Conservation (phyloP, 1,284 basidiomycete genomes). For the Pascua guehoae region DNA sequence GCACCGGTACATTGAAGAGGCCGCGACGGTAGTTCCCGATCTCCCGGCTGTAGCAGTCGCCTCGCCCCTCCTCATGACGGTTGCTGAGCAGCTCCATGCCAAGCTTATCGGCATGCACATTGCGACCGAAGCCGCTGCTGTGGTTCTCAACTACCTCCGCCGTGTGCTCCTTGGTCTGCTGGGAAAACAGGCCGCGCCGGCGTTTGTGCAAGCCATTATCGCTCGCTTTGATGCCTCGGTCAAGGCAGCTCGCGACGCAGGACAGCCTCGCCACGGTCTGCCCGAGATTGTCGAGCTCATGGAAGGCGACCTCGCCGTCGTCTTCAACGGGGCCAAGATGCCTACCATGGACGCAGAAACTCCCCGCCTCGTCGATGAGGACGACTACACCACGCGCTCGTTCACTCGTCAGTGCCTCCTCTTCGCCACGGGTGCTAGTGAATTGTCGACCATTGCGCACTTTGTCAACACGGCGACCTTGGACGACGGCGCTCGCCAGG, state of each 20-base stretch:
- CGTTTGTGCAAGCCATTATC: conserved; percentile 28
- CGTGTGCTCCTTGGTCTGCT: conserved; percentile 60
- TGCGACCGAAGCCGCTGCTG: conserved; percentile 60
- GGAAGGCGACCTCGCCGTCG: conserved; percentile 59
- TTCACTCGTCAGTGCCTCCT: conserved; percentile 12
- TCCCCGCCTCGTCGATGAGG: conserved; percentile 16
- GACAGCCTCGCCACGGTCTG: conserved; percentile 48
- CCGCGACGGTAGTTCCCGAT: conserved; percentile 42
- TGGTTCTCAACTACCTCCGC: conserved; percentile 62
- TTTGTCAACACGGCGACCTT: conserved; percentile 6
- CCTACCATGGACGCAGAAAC: conserved; percentile 9
- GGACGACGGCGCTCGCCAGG: conserved; percentile 14
- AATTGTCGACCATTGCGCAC: background rate
- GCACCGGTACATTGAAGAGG: conserved; percentile 79
- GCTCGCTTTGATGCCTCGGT: conserved; percentile 24
- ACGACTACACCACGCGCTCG: conserved; percentile 9
- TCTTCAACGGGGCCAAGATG: conserved; percentile 6
- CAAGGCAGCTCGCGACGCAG: conserved; percentile 29
- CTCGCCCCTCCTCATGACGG: conserved; percentile 70
- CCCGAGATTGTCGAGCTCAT: conserved; percentile 54
- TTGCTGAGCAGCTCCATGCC: conserved; percentile 69
- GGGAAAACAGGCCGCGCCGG: conserved; percentile 55
- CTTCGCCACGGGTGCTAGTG: conserved; percentile 1
- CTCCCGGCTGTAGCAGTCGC: conserved; percentile 43
- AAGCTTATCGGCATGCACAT: conserved; percentile 59